A percentile compares a stretch with the other conserved stretches of the same genome.
Conservation (phyloP, 2,329 filamentous ascomycete species). For the Fusarium liriodendri region DNA sequence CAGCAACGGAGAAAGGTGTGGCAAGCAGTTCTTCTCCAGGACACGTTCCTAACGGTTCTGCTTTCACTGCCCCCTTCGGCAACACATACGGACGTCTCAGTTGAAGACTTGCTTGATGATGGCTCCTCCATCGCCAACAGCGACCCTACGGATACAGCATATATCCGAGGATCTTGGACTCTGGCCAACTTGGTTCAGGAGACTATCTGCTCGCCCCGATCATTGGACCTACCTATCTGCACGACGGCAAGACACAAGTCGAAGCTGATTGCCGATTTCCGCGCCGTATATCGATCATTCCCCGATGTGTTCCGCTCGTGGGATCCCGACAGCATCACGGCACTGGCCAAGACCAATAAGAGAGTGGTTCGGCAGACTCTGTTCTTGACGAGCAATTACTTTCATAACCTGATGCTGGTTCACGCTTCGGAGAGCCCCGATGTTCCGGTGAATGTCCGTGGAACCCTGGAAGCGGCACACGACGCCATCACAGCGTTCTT, state of each 20-base stretch:
- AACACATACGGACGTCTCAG: constrained; percentile 82
- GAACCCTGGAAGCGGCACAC: constrained; percentile 79
- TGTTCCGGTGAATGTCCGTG: constrained; percentile 73
- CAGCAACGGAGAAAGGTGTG: constrained; percentile 83
- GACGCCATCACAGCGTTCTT: constrained; percentile 82
- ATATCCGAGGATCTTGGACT: constrained; percentile 82
- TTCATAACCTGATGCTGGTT: constrained; percentile 84
- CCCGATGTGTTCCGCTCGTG: constrained; percentile 77
- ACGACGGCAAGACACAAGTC: constrained; percentile 75
- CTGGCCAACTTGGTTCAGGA: constrained; percentile 83
- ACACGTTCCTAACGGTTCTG: constrained; percentile 83
- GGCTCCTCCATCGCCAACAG: constrained; percentile 66
- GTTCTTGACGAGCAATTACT: constrained; percentile 85
- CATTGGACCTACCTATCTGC: constrained; percentile 78
- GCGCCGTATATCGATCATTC: constrained; percentile 77
- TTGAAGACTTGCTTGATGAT: constrained; percentile 78
- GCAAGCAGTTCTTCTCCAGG: constrained; percentile 84
- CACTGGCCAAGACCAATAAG: constrained; percentile 68
- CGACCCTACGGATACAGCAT: constrained; percentile 74
- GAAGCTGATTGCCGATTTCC: constrained; percentile 76
- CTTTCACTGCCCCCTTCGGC: constrained; percentile 81
- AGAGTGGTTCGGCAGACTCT: constrained; percentile 79
- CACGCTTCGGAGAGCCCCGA: constrained; percentile 76
- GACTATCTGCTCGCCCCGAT: constrained; percentile 79
- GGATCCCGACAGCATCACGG: constrained; percentile 69